Base-by-base conservation (phyloP, 306 rosid species). In the Lablab purpureus region DNA sequence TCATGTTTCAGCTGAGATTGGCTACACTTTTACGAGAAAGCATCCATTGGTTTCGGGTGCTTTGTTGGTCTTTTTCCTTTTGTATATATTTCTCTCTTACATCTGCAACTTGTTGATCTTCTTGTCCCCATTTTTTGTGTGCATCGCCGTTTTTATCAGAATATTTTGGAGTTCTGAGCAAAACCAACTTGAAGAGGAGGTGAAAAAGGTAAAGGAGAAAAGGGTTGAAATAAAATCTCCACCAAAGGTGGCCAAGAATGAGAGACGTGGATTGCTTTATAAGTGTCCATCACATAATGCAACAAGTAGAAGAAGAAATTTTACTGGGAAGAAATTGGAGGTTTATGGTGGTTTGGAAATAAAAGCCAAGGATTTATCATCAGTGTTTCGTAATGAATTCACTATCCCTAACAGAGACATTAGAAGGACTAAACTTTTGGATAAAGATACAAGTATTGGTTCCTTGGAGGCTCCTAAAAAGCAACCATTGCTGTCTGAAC, bases 81-180 rank as follows among this genome's bases (percentile, higher is more conserved):
- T 93, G 36, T 93, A 93, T 27, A 71, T 91, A 70, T 90, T 87
- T 71, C 88, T 85, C 46, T 84, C 88, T 52, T 82, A 55, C 51
- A 67, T 88, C 64, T 76, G 74, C 76, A 80, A 58, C 56, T 58
- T 95, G 69, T 56, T 95, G 81, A 58, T 84, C 59, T 90, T 77
- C 85, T 80, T 81, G 73, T 87, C 70, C 74, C 99, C 99, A 4
- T 88, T 93, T 82, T 74, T 93, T 52, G 66, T 89, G 34, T 82
- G 77, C 79, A 58, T 63, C 37, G 91, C 82, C 23, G 18, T 91
- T 74, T 79, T 93, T 69, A 66, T 91, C 68, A 81, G 80, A 84
- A 75, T 88, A 18, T 89, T 91, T 80, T 85, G 94, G 93, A 91
- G 91, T 83, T 91, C 99, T 47, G 95, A 89, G 80, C 87, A 85